Base-by-base conservation (phyloP, 2,329 filamentous ascomycete species). In the Cordyceps cateniannulata region DNA sequence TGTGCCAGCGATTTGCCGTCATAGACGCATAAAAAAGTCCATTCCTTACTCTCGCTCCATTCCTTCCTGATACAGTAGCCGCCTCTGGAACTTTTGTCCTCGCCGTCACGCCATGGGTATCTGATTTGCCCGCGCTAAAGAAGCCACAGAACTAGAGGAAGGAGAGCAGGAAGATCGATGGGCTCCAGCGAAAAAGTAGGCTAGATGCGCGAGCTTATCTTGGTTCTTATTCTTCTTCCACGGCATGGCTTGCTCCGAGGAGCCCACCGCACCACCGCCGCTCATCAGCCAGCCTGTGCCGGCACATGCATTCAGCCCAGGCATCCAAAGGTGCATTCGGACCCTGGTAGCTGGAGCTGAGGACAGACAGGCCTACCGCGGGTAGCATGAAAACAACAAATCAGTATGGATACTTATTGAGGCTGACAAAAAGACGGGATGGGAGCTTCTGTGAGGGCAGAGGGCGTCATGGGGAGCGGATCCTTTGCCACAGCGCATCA, bases 161-260 rank as follows among this genome's bases (percentile, higher is more conserved):
- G 20, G 27, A 38, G 4, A 5, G 32, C n/a, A 22, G 5, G 9
- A 47, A 55, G 53, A 56, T 59, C 47, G 45, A 59, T 59, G 47
- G 22, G 35, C 35, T 44, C 56, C 47, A 59, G 56, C 47, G n/a
- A 51, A 51, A 59, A 40, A 59, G n/a, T 12, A 44, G 45, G 32
- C 35, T 51, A 51, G 47, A 51, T 59, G 48, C 35, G 24, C 24
- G 24, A 49, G 47, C 56, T 32, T 42, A 59, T 59, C 47, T 51
- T 12, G 47, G 38, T 29, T 14, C 54, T 40, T 38, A 48, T 47
- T 20, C 16, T 20, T n/a, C n/a, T n/a, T n/a, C n/a, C n/a, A n/a
- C n/a, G n/a, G n/a, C n/a, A n/a, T n/a, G 40, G n/a, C 40, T 18
- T 14, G 14, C 38, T 42, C 29, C 32, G 32, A 35, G 32, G 32